Evolutionary conservation across 495 filamentous ascomycete species (phyloP).

Genomic region (Penicillium bovifimosum): DNA sequence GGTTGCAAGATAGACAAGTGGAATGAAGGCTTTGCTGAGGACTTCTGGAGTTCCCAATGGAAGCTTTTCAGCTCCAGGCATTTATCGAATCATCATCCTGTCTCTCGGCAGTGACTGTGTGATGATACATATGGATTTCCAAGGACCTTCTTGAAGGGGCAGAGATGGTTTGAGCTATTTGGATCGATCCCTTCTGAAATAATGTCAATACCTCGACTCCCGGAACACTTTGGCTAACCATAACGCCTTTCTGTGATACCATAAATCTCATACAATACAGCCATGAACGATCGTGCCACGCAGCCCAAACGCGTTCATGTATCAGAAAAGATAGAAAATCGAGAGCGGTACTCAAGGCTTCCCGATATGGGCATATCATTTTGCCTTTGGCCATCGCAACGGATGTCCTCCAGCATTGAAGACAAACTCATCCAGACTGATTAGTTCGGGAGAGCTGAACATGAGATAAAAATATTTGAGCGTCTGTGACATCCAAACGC

Average conservation of each 20-base stretch:
- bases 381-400: constrained; percentile 12
- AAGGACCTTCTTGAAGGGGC: too few species aligned
- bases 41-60: too few species aligned
- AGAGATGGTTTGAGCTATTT: too few species aligned
- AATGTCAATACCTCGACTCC: too few species aligned
- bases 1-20: too few species aligned
- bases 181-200: too few species aligned
- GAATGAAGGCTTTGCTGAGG: too few species aligned
- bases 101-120: too few species aligned
- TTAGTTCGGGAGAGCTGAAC: constrained; percentile 52
- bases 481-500: constrained; percentile 61
- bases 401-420: constrained; percentile 54
- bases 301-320: background rate
- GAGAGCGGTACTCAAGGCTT: background rate
- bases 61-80: too few species aligned
- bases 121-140: too few species aligned
- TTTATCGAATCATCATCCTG: too few species aligned
- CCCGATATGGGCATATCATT: background rate
- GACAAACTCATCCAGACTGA: constrained; percentile 69
- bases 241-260: background rate
- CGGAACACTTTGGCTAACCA: too few species aligned
- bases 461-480: constrained; percentile 68
- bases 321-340: background rate
- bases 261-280: background rate
- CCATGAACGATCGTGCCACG: background rate